phyloP scores from a whole-genome alignment of 768 basidiomycete species.

The Multifurca ochricompacta region DNA sequence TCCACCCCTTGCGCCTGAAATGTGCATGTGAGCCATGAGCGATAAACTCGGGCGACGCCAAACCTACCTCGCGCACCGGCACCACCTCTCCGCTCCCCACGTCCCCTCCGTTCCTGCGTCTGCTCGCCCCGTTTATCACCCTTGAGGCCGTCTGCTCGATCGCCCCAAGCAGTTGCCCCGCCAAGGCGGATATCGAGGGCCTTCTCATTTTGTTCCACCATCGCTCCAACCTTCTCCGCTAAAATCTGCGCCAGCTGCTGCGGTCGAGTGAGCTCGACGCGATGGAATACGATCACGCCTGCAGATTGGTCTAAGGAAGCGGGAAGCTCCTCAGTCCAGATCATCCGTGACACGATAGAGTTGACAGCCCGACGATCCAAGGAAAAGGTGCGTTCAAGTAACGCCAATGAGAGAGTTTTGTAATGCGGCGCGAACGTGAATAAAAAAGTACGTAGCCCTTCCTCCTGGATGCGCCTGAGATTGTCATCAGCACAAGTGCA shows the following conservation, averaged over 20 bases:
- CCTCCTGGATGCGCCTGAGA: slow-evolving; percentile 93
- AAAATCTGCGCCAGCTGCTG: slow-evolving; percentile 88
- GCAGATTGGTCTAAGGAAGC: slow-evolving; percentile 91
- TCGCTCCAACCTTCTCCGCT: slow-evolving; percentile 75
- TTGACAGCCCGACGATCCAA: slow-evolving; percentile 75
- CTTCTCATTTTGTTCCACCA: slow-evolving; percentile 94
- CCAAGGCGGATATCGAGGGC: slow-evolving; percentile 79
- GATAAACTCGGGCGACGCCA: background rate
- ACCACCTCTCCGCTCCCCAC: slow-evolving; percentile 60
- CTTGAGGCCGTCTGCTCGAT: slow-evolving; percentile 60
- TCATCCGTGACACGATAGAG: slow-evolving; percentile 95
- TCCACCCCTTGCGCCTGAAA: slow-evolving; percentile 15
- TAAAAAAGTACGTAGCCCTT: slow-evolving; percentile 92
- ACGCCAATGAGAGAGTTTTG: slow-evolving; percentile 78
- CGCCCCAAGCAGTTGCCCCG: slow-evolving; percentile 52
- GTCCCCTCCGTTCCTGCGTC: slow-evolving; percentile 66
- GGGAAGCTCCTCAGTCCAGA: slow-evolving; percentile 91
- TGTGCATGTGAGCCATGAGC: background rate
- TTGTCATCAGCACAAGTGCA: background rate
- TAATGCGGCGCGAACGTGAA: slow-evolving; percentile 98
- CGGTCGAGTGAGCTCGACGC: slow-evolving; percentile 76
- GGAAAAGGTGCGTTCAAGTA: slow-evolving; percentile 83
- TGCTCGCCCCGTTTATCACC: slow-evolving; percentile 78
- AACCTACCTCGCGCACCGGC: slow-evolving; percentile 30
- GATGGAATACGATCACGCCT: slow-evolving; percentile 88